Percentiles rank a stretch among this genome's conserved stretches.
phyloP scores from a whole-genome alignment of 371 early-diverging fungal genomes.

The Batkoa obscura region DNA sequence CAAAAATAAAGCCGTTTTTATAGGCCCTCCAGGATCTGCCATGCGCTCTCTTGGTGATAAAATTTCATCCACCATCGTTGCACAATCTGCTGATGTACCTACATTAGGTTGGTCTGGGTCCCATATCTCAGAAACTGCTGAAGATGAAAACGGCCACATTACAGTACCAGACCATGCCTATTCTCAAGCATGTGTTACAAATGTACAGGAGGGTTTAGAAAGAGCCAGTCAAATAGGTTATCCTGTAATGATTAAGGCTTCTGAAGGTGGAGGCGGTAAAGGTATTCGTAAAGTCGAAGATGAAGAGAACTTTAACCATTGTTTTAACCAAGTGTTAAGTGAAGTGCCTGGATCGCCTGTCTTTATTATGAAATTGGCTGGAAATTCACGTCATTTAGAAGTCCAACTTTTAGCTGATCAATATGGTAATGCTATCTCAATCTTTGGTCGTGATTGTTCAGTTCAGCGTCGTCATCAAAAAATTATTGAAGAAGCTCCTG shows the following conservation, averaged over 20 bases:
- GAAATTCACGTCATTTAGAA: constrained; percentile 91
- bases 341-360: constrained; percentile 95
- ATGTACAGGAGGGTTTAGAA: constrained; percentile 50
- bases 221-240: constrained; percentile 80
- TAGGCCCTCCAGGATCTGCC: constrained; percentile 96
- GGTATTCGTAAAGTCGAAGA: constrained; percentile 87
- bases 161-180: constrained; percentile 66
- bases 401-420: constrained; percentile 94
- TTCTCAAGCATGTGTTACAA: constrained; percentile 53
- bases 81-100: constrained; percentile 89
- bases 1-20: constrained; percentile 72
- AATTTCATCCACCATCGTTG: constrained; percentile 95
- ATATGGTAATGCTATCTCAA: constrained; percentile 90
- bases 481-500: constrained; percentile 92
- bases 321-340: constrained; percentile 70
- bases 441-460: constrained; percentile 97
- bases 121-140: constrained; percentile 48
- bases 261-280: constrained; percentile 98
- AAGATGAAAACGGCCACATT: constrained; percentile 47
- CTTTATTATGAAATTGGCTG: constrained; percentile 92
- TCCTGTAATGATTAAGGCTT: constrained; percentile 98
- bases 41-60: constrained; percentile 98
- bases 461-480: constrained; percentile 97
- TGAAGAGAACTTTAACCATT: constrained; percentile 42
- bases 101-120: constrained; percentile 91